Conservation (phyloP, 768 basidiomycete genomes). For the Leccinum obscurum region DNA sequence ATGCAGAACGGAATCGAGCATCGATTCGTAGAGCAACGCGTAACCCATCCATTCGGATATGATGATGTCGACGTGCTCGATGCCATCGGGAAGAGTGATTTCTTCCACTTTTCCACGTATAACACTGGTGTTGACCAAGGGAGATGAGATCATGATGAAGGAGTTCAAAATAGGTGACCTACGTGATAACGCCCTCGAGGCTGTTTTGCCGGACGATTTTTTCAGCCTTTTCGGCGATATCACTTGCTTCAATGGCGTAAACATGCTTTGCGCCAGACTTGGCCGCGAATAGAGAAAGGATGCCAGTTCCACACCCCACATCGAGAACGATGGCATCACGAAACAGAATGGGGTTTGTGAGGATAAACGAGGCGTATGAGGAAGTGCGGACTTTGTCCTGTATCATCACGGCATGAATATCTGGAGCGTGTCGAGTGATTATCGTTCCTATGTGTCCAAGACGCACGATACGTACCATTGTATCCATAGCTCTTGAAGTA, state of each 20-base stretch:
- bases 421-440: constrained; percentile 36
- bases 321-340: constrained; percentile 86
- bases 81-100: constrained; percentile 68
- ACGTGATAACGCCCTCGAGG: constrained; percentile 70
- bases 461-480: constrained; percentile 60
- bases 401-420: constrained; percentile 96
- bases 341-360: constrained; percentile 79
- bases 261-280: constrained; percentile 87
- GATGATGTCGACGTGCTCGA: constrained; percentile 87
- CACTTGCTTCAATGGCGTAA: constrained; percentile 88
- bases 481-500: constrained; percentile 91
- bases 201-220: constrained; percentile 78
- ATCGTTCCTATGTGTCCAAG: not conserved
- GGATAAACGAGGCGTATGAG: constrained; percentile 89
- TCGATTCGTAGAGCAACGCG: constrained; percentile 89
- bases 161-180: constrained; percentile 21
- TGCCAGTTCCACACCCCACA: constrained; percentile 95
- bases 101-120: constrained; percentile 91
- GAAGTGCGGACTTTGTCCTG: constrained; percentile 93
- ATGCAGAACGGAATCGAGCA: constrained; percentile 92
- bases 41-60: constrained; percentile 99
- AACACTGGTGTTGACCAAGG: constrained; percentile 46
- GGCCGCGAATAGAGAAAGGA: constrained; percentile 88
- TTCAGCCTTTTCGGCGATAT: constrained; percentile 73
- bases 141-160: constrained; percentile 9